phyloP scores from a whole-genome alignment of 495 filamentous ascomycete species.

The Astrocystis sublimbata region DNA sequence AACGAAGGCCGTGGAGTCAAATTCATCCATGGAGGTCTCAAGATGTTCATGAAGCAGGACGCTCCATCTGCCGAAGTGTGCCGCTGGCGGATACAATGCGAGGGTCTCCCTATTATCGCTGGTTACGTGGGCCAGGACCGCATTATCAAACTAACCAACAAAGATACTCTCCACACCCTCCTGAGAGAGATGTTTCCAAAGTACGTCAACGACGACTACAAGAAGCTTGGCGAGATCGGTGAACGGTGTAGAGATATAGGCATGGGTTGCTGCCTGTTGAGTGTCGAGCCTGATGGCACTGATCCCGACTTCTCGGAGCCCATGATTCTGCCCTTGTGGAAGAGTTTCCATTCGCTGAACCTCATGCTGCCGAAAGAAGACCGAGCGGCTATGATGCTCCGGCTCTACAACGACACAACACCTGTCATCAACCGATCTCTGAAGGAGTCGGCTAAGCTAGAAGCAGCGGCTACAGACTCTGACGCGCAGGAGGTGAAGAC shows the following conservation, averaged over 20 bases:
- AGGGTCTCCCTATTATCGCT: constrained; percentile 84
- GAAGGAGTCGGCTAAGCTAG: constrained; percentile 43
- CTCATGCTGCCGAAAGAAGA: constrained; percentile 98
- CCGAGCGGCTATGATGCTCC: constrained; percentile 83
- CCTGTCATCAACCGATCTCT: constrained; percentile 63
- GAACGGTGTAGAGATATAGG: constrained; percentile 74
- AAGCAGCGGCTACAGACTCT: constrained; percentile 28
- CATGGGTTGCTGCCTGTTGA: constrained; percentile 90
- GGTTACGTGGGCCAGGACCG: constrained; percentile 81
- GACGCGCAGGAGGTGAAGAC: constrained; percentile 24
- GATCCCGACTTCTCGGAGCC: constrained; percentile 75
- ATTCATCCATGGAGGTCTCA: constrained; percentile 94
- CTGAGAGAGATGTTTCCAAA: constrained; percentile 96
- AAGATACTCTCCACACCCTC: constrained; percentile 73
- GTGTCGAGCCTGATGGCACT: constrained; percentile 68
- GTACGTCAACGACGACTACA: constrained; percentile 65
- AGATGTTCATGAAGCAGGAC: constrained; percentile 98
- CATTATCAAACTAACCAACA: constrained; percentile 70
- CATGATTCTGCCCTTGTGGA: constrained; percentile 90
- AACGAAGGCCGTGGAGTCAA: constrained; percentile 91
- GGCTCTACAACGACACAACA: constrained; percentile 82
- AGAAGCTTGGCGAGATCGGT: constrained; percentile 81
- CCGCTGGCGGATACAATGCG: constrained; percentile 91
- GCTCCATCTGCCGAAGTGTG: constrained; percentile 80
- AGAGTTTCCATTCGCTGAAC: constrained; percentile 81